These are phyloP conservation scores for Barnettozyma siamensis DNA, from an alignment of 805 yeast genomes.

Conservation along the genomic window DNA sequence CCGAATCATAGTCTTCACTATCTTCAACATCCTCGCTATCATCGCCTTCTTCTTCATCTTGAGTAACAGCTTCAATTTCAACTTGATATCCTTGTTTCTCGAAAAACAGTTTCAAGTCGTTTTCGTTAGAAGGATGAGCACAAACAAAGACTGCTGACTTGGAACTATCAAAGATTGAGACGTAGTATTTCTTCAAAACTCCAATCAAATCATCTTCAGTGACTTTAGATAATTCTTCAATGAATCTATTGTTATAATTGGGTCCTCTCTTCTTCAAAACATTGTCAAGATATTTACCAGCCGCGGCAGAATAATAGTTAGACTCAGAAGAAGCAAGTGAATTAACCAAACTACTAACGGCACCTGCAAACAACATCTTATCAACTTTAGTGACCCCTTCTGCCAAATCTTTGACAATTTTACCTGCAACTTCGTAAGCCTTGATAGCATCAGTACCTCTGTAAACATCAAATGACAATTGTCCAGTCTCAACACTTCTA, in stretches of 20 bases:
- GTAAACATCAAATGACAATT: constrained; percentile 59
- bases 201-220: constrained; percentile 47
- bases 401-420: constrained; percentile 57
- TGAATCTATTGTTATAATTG: constrained; percentile 47
- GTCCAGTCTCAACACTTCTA: constrained; percentile 59
- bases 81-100: constrained; percentile 53
- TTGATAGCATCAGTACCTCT: constrained; percentile 79
- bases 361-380: constrained; percentile 55
- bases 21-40: constrained; percentile 20
- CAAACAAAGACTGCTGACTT: constrained; percentile 61
- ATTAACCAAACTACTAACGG: constrained; percentile 71
- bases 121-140: constrained; percentile 63
- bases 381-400: constrained; percentile 52
- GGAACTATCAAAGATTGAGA: constrained; percentile 54
- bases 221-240: constrained; percentile 46
- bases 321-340: constrained; percentile 62
- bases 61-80: constrained; percentile 45
- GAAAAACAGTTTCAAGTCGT: constrained; percentile 42
- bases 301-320: constrained; percentile 61
- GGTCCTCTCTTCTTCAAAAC: constrained; percentile 68
- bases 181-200: constrained; percentile 52
- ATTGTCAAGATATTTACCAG: constrained; percentile 58
- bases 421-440: constrained; percentile 53
- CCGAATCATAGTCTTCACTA: constrained; percentile 7
- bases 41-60: constrained; percentile 14